phyloP scores from a whole-genome alignment of 2,329 filamentous ascomycete genomes.

The Alternaria burnsii region DNA sequence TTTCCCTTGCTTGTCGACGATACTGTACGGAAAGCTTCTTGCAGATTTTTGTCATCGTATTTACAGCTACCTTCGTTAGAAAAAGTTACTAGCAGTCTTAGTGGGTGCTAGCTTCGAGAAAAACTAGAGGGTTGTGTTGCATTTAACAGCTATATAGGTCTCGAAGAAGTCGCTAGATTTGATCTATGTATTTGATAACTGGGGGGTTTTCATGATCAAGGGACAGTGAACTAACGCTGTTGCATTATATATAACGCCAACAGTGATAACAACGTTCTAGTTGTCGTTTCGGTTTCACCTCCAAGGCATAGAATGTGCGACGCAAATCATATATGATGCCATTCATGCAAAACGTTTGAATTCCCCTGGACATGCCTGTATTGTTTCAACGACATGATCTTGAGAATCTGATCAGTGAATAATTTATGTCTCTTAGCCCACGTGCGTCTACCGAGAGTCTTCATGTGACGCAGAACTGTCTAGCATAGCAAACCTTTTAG shows the following conservation, averaged over 20 bases:
- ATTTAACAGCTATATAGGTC: background rate
- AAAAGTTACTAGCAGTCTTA: background rate
- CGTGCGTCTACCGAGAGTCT: background rate
- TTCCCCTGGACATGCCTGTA: too few relatives aligned
- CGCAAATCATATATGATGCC: background rate
- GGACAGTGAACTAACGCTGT: background rate
- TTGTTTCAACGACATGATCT: background rate
- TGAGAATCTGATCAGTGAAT: background rate
- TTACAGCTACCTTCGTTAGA: background rate
- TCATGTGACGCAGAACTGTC: background rate
- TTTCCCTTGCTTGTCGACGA: background rate
- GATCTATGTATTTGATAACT: background rate
- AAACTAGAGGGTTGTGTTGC: background rate
- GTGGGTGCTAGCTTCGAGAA: background rate
- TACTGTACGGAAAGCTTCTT: conserved; percentile 7
- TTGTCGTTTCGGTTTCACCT: background rate
- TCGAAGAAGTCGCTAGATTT: background rate
- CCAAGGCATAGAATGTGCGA: background rate
- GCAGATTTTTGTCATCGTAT: conserved; percentile 5
- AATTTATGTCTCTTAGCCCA: background rate
- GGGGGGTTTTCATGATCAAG: background rate
- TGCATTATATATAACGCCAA: background rate
- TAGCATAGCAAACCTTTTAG: background rate
- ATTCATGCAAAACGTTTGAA: background rate
- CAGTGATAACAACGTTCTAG: background rate